Percentiles rank a stretch among this genome's conserved stretches.
Evolutionary conservation across 116 monocot species (phyloP).

Genomic region (Posidonia oceanica): DNA sequence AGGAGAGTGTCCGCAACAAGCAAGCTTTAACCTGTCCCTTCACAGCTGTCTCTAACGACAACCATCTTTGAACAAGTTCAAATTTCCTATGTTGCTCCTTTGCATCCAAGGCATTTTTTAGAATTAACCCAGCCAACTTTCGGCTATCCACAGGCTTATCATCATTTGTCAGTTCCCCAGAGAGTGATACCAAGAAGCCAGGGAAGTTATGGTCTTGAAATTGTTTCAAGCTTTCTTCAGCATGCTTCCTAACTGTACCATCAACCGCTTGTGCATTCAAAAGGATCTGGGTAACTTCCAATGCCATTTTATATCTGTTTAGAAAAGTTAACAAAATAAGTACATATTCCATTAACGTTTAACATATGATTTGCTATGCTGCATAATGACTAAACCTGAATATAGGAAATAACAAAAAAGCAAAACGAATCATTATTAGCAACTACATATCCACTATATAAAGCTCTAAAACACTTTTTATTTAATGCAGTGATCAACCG

Average conservation of each 20-base stretch:
- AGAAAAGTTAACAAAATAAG: not conserved
- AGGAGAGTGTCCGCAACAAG: slow-evolving; percentile 41
- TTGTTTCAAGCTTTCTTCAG: slow-evolving; percentile 56
- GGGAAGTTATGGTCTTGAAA: slow-evolving; percentile 61
- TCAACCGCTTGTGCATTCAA: slow-evolving; percentile 76
- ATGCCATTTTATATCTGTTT: slow-evolving; percentile 24
- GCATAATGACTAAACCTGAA: too few relatives aligned
- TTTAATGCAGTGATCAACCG: too few relatives aligned
- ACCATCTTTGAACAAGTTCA: slow-evolving; percentile 38
- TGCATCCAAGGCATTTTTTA: slow-evolving; percentile 41
- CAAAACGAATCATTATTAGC: too few relatives aligned
- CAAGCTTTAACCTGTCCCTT: slow-evolving; percentile 36
- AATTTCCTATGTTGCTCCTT: slow-evolving; percentile 41
- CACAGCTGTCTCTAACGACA: slow-evolving; percentile 23
- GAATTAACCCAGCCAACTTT: slow-evolving; percentile 38
- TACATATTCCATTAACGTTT: not conserved
- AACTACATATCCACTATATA: too few relatives aligned
- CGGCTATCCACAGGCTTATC: slow-evolving; percentile 44
- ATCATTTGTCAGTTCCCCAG: slow-evolving; percentile 33
- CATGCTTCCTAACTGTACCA: slow-evolving; percentile 37
- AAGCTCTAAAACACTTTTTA: too few relatives aligned
- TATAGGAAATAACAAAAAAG: too few relatives aligned
- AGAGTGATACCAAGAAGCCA: slow-evolving; percentile 28
- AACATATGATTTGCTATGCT: too few relatives aligned
- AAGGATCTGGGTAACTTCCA: slow-evolving; percentile 66